Evolutionary conservation across 139 green algal genomes (phyloP), one percentile per base, ranked within the genome.

Genomic region (Haematococcus sp.): DNA sequence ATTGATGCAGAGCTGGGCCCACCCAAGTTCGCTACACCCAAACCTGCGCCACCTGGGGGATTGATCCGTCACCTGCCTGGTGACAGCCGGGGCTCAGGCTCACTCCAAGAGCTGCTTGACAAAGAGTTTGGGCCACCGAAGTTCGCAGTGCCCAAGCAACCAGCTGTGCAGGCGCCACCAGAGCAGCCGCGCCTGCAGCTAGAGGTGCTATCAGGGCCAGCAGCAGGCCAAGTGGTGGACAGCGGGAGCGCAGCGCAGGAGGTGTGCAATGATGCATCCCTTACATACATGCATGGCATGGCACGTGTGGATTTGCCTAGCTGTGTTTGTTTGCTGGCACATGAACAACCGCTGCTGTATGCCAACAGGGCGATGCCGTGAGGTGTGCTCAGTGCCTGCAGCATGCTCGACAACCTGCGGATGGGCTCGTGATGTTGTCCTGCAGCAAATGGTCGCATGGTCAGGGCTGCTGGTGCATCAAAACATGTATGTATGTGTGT

Each of bases 201-300:
- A n/a, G 72, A 81, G 20, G 81, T 92, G 17, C 74, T 81, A 28
- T 59, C 76, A 25, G 88, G 88, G 1, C 84, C 88, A 13, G 76
- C 74, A 49, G 58, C 65, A 23, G 78, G 81, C 56, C 68, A 55
- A 35, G 35, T 59, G 5, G 73, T 81, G 52, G 51, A 73, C 9
- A 73, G 76, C 1, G 65, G 35, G 16, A 43, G 70, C 35, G 43
- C 75, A 25, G 19, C 34, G 4, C 40, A 25, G 4, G 70, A 84
- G 82, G 82, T 84, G 34, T 11, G 40, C 40, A 49, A 49, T 49
- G 40, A 49, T 49, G 40, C 40, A n/a, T n/a, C n/a, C n/a, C n/a
- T n/a, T n/a, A n/a, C n/a, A n/a, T n/a, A n/a, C n/a, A n/a, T n/a
- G n/a, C n/a, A n/a, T n/a, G n/a, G n/a, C n/a, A n/a, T n/a, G n/a